A percentile compares a stretch with the other conserved stretches of the same genome.
Conservation (phyloP, 345 rosid species). For the Sisymbrium altissimum region DNA sequence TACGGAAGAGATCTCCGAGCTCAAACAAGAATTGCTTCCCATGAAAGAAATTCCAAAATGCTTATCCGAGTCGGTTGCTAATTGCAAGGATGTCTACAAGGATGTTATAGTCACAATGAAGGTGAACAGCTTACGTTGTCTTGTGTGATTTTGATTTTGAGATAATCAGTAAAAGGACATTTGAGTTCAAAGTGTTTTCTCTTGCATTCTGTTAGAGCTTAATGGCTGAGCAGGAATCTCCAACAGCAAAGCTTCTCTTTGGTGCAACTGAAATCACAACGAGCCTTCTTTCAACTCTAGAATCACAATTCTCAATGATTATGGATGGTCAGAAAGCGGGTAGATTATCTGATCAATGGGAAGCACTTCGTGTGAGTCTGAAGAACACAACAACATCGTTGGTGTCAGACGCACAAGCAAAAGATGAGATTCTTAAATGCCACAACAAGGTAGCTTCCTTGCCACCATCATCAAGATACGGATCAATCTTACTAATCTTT, state of each 20-base stretch:
- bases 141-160: background rate
- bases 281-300: slow-evolving; percentile 63
- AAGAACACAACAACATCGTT: slow-evolving; percentile 40
- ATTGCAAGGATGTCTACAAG: slow-evolving; percentile 49
- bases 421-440: slow-evolving; percentile 34
- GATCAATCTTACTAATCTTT: slow-evolving; percentile 42
- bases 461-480: slow-evolving; percentile 51
- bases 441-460: slow-evolving; percentile 73
- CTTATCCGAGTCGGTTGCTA: slow-evolving; percentile 44
- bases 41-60: slow-evolving; percentile 50
- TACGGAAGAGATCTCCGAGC: slow-evolving; percentile 57
- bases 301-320: slow-evolving; percentile 41
- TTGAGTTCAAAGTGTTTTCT: slow-evolving; percentile 16
- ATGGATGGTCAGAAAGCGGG: slow-evolving; percentile 25
- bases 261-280: slow-evolving; percentile 50
- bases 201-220: slow-evolving; percentile 40
- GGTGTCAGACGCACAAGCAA: slow-evolving; percentile 42
- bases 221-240: slow-evolving; percentile 47
- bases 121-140: slow-evolving; percentile 43
- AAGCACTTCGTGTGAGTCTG: slow-evolving; percentile 46
- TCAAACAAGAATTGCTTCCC: slow-evolving; percentile 46
- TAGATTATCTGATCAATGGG: slow-evolving; percentile 41
- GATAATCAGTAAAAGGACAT: background rate
- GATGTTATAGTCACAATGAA: slow-evolving; percentile 49
- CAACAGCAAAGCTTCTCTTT: slow-evolving; percentile 47